A percentile compares a stretch with the other conserved stretches of the same genome.
phyloP scores from a whole-genome alignment of 2,329 filamentous ascomycete species.

The Immersiporthe knoxdaviesiana region DNA sequence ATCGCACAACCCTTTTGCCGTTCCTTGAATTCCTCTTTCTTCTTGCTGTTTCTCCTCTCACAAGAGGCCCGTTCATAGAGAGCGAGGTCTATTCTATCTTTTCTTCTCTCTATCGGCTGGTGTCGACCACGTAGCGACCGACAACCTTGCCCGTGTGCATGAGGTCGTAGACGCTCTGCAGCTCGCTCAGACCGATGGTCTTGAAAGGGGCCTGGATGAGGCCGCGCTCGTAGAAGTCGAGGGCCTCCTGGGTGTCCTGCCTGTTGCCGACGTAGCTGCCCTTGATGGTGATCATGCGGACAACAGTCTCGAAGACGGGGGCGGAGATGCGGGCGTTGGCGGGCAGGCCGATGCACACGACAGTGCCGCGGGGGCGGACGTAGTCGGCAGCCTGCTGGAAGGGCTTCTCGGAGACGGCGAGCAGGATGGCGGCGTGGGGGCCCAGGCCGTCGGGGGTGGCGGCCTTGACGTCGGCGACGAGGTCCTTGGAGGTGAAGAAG shows the following conservation, averaged over 20 bases:
- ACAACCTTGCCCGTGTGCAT: slow-evolving; percentile 73
- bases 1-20: background rate
- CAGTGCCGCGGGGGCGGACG: slow-evolving; percentile 78
- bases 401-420: slow-evolving; percentile 86
- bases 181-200: slow-evolving; percentile 77
- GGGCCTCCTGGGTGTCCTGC: slow-evolving; percentile 82
- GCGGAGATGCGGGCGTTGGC: slow-evolving; percentile 78
- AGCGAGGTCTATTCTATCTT: background rate
- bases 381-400: slow-evolving; percentile 95
- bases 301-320: slow-evolving; percentile 86
- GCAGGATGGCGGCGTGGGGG: slow-evolving; percentile 83
- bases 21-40: background rate
- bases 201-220: slow-evolving; percentile 88
- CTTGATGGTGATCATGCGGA: slow-evolving; percentile 89
- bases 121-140: slow-evolving; percentile 81
- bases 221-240: slow-evolving; percentile 86
- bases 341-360: slow-evolving; percentile 89
- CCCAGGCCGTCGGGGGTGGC: slow-evolving; percentile 80
- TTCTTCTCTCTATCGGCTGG: slow-evolving; percentile 61
- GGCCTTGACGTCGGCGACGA: slow-evolving; percentile 83
- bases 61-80: too few relatives aligned
- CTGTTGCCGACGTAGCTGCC: slow-evolving; percentile 94
- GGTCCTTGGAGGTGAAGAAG: slow-evolving; percentile 74
- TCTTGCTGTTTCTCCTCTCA: background rate
- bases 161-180: slow-evolving; percentile 78